Evolutionary conservation across 495 filamentous ascomycete genomes (phyloP).

Genomic region (Annulohypoxylon moriforme): DNA sequence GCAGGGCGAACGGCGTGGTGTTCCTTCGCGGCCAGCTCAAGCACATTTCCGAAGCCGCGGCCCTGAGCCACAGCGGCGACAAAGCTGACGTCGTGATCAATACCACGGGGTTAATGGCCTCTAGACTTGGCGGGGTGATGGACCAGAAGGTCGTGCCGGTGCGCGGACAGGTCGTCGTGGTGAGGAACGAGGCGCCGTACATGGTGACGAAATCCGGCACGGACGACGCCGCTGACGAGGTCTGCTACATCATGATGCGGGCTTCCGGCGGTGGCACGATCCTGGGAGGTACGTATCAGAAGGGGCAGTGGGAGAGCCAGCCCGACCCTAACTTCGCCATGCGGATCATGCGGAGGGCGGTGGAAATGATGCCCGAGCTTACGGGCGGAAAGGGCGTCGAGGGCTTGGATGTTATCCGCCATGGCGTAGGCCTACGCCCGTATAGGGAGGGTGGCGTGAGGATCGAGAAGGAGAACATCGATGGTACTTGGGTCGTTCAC

Average conservation of each 20-base stretch:
- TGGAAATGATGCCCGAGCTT: constrained; percentile 78
- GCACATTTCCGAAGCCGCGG: constrained; percentile 78
- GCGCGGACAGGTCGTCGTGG: constrained; percentile 88
- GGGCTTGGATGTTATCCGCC: constrained; percentile 84
- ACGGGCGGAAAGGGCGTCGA: constrained; percentile 81
- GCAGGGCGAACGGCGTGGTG: constrained; percentile 72
- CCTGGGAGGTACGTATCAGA: constrained; percentile 88
- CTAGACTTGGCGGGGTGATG: constrained; percentile 81
- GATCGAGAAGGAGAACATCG: constrained; percentile 83
- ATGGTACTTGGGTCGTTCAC: constrained; percentile 81
- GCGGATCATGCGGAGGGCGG: constrained; percentile 88
- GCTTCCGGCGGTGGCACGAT: constrained; percentile 81
- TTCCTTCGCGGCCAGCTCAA: constrained; percentile 68
- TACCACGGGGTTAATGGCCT: constrained; percentile 82
- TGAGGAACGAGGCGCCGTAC: constrained; percentile 80
- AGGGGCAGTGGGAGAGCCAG: constrained; percentile 82
- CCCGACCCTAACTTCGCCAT: constrained; percentile 83
- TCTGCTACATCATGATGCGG: constrained; percentile 91
- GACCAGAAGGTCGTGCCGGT: constrained; percentile 80
- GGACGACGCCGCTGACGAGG: constrained; percentile 83
- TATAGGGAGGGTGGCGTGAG: constrained; percentile 78
- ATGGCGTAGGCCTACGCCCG: constrained; percentile 89
- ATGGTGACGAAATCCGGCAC: constrained; percentile 79
- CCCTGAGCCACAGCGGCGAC: constrained; percentile 68
- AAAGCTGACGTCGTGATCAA: constrained; percentile 83